phyloP scores from a whole-genome alignment of 2,329 filamentous ascomycete genomes.

The Orbilia brochopaga region DNA sequence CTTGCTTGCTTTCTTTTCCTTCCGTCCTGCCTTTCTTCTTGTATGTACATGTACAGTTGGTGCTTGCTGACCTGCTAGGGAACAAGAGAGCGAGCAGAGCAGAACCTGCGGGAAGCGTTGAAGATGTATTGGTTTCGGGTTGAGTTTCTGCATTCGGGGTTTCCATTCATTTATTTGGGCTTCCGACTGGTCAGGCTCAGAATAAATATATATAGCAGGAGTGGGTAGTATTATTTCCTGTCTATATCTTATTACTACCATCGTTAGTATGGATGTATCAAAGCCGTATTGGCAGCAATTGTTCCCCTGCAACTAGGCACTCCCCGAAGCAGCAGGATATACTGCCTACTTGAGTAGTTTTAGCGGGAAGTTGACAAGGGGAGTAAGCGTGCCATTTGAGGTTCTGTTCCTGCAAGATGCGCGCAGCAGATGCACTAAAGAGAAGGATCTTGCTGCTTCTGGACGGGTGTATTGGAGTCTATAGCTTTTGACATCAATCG shows the following conservation, averaged over 20 bases:
- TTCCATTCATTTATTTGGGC: constrained; percentile 25
- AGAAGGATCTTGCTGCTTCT: not conserved
- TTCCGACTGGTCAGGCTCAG: constrained; percentile 1
- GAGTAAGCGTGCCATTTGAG: not conserved
- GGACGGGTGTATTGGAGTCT: not conserved
- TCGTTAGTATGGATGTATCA: not conserved
- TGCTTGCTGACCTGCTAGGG: not conserved
- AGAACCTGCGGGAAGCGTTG: constrained; percentile 22
- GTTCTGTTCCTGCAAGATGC: not conserved
- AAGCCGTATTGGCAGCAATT: not conserved
- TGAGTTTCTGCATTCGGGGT: constrained; percentile 45
- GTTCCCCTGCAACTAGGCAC: not conserved
- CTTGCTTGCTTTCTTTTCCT: not conserved
- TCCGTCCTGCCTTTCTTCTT: constrained; percentile 21
- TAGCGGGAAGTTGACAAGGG: not conserved
- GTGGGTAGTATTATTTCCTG: constrained; percentile 7
- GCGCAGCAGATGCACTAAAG: not conserved
- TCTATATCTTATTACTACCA: constrained; percentile 3
- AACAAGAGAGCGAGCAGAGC: constrained; percentile 10
- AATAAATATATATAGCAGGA: not conserved
- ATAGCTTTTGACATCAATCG: not conserved
- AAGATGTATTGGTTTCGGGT: constrained; percentile 25
- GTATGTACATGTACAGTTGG: constrained; percentile 24
- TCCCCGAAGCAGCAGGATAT: not conserved
- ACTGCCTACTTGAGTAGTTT: not conserved